These are phyloP conservation scores for Anaeramoeba flamelloides DNA, from an alignment of 78 protist species.

Conservation along the genomic window DNA sequence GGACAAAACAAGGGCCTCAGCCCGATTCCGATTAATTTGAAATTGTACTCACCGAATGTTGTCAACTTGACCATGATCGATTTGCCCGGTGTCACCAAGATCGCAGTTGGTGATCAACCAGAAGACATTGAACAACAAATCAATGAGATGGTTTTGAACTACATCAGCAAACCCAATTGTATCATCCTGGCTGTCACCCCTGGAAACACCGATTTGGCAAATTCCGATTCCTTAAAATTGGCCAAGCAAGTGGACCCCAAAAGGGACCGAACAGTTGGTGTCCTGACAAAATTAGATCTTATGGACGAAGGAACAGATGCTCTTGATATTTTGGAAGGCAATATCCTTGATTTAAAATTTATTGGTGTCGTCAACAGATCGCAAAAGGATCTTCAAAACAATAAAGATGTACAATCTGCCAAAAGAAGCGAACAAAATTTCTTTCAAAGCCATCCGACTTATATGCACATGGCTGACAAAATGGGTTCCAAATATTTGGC, in stretches of 20 bases:
- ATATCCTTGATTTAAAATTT: neutral
- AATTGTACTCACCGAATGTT: too few relatives aligned
- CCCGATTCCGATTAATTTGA: too few relatives aligned
- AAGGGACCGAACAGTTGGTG: neutral
- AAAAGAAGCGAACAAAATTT: neutral
- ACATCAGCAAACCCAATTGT: neutral
- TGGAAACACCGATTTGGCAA: neutral
- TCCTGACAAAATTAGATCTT: neutral
- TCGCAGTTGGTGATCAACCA: slow-evolving; percentile 2
- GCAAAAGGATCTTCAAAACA: neutral
- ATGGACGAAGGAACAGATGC: slow-evolving; percentile 3
- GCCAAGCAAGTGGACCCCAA: neutral
- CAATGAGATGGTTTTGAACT: neutral
- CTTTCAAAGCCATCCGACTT: neutral
- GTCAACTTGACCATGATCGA: too few relatives aligned
- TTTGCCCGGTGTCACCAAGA: too few relatives aligned
- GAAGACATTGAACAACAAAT: neutral
- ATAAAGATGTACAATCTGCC: neutral
- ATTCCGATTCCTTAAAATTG: neutral
- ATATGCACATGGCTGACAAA: neutral
- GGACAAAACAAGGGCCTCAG: too few relatives aligned
- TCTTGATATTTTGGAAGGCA: neutral
- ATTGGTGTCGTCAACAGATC: neutral
- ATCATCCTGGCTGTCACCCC: neutral
- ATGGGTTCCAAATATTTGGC: neutral